Evolutionary conservation across 2,329 filamentous ascomycete genomes (phyloP).

Genomic region (Ophiosphaerella herpotricha): DNA sequence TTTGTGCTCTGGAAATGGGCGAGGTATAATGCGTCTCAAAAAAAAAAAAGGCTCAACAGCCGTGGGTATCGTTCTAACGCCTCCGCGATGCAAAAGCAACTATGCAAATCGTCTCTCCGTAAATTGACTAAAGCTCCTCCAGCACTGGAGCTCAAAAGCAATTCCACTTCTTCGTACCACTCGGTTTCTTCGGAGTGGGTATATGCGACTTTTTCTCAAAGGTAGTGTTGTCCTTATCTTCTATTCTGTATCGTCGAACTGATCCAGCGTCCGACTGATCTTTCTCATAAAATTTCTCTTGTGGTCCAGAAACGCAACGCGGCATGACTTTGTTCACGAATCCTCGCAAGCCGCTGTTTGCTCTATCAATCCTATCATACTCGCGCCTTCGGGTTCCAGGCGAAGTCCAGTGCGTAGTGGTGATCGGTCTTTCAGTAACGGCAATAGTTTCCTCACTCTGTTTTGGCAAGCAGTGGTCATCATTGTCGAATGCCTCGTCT

Average conservation of each 20-base stretch:
- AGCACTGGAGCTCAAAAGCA: slow-evolving; percentile 25
- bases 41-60: slow-evolving; percentile 24
- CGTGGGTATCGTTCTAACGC: slow-evolving; percentile 39
- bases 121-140: slow-evolving; percentile 3
- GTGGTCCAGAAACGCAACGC: slow-evolving; percentile 38
- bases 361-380: slow-evolving; percentile 45
- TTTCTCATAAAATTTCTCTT: slow-evolving; percentile 44
- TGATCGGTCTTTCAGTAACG: slow-evolving; percentile 19
- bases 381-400: slow-evolving; percentile 39
- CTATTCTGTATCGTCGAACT: slow-evolving; percentile 45
- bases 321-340: slow-evolving; percentile 38
- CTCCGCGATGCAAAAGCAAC: slow-evolving; percentile 23
- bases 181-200: slow-evolving; percentile 14
- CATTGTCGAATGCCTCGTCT: slow-evolving; percentile 17
- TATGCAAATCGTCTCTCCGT: slow-evolving; percentile 18
- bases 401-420: slow-evolving; percentile 46
- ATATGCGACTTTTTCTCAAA: slow-evolving; percentile 28
- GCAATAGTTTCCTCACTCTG: slow-evolving; percentile 22
- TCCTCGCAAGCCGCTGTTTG: slow-evolving; percentile 44
- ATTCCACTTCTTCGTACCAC: slow-evolving; percentile 29
- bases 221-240: slow-evolving; percentile 29
- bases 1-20: not conserved
- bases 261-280: slow-evolving; percentile 42
- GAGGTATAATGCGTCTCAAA: slow-evolving; percentile 18
- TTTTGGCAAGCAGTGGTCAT: slow-evolving; percentile 14